phyloP scores from a whole-genome alignment of 441 rosid species.

The Melastoma candidum region DNA sequence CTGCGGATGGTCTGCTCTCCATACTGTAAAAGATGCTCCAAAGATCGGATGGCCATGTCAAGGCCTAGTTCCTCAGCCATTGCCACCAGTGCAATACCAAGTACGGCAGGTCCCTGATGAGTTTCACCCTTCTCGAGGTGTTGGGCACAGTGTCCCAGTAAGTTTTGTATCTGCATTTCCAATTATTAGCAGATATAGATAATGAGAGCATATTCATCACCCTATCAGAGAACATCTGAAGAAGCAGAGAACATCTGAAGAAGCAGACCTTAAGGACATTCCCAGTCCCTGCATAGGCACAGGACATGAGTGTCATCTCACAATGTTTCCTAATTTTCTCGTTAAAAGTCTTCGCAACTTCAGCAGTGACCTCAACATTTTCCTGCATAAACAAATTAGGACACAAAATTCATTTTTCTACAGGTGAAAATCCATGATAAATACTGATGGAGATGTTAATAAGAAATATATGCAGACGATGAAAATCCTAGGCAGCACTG shows the following conservation, averaged over 20 bases:
- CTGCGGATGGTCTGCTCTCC: slow-evolving; percentile 82
- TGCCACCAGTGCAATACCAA: slow-evolving; percentile 97
- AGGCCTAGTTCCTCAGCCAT: slow-evolving; percentile 96
- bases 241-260: slow-evolving; percentile 13
- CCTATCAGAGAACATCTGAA: too few species aligned
- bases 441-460: background rate
- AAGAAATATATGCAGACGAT: background rate
- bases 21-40: slow-evolving; percentile 90
- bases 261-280: slow-evolving; percentile 75
- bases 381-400: slow-evolving; percentile 35
- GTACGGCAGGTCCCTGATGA: slow-evolving; percentile 93
- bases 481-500: too few species aligned
- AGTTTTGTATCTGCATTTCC: slow-evolving; percentile 65
- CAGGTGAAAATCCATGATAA: background rate
- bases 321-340: slow-evolving; percentile 78
- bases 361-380: slow-evolving; percentile 79
- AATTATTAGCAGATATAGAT: slow-evolving; percentile 1
- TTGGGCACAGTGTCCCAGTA: slow-evolving; percentile 75
- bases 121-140: slow-evolving; percentile 79
- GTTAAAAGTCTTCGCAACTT: slow-evolving; percentile 81
- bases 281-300: slow-evolving; percentile 98
- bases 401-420: background rate
- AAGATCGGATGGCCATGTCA: slow-evolving; percentile 90
- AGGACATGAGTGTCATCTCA: slow-evolving; percentile 82
- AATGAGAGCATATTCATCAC: too few species aligned